Evolutionary conservation across 1,139 yeast species (phyloP), one percentile per base, ranked within the genome.

Genomic region (Kodamaea suecica): DNA sequence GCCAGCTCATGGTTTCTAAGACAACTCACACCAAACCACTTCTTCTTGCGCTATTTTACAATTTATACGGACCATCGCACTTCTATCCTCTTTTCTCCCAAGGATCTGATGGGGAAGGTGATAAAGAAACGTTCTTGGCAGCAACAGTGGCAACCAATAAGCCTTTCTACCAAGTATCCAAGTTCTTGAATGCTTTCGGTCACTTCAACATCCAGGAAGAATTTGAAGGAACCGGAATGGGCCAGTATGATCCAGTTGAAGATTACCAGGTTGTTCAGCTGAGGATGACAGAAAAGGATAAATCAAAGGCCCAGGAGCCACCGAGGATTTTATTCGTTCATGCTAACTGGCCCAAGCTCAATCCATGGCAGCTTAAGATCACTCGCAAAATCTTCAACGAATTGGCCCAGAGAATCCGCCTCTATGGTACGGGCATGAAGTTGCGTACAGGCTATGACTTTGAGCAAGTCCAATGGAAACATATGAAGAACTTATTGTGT

Each of bases 71-170:
- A 0, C 94, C 92, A 4, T 71, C 73, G 12, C 78, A 79, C 61
- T 87, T 74, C 53, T 87, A 86, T 57, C 94, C 94, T n/a, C 69
- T 87, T 31, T 74, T 87, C 36, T 80, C 92, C 1, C 95, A 86
- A 59, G 90, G 90, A 10, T 78, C 85, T 0, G 84, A 80, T 38
- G 95, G 96, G 29, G 95, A 85, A 61, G 95, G 95, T 42, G 95
- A 87, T 56, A 87, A 86, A 55, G 96, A 87, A 53, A 85, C 95
- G 0, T 87, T 84, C 51, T 63, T 84, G 36, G 90, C 95, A 0
- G 90, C 92, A 0, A 81, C 94, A 1, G 73, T 73, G 30, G 85
- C 83, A 2, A 59, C 82, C 36, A 61, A 65, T 6, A 73, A 78
- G 33, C 66, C 76, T 2, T 81, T 66, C 44, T 84, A 85, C 51